A percentile compares a stretch with the other conserved stretches of the same genome.
phyloP scores from a whole-genome alignment of 106 monocot species.

The Acorus calamus region DNA sequence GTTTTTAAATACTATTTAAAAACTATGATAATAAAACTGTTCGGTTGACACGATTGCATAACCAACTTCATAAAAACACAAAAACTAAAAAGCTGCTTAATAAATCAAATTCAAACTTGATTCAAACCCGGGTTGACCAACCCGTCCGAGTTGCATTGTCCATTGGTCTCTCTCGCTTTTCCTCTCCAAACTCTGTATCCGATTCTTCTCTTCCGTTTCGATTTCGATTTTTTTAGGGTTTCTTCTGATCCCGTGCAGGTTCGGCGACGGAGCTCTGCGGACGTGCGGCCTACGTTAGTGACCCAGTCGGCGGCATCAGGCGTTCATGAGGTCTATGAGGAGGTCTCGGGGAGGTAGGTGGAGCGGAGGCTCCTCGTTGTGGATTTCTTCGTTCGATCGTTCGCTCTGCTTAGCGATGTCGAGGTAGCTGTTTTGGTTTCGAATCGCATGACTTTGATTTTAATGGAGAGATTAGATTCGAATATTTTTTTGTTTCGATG shows the following conservation, averaged over 20 bases:
- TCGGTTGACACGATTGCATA: too few species aligned
- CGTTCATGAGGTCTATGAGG: constrained; percentile 44
- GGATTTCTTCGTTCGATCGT: constrained; percentile 75
- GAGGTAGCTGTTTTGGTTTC: constrained; percentile 23
- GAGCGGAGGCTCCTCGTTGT: constrained; percentile 40
- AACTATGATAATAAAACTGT: too few species aligned
- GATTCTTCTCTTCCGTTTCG: not conserved
- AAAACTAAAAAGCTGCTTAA: too few species aligned
- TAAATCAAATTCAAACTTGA: too few species aligned
- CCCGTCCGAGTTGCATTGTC: too few species aligned
- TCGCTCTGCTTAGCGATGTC: constrained; percentile 65
- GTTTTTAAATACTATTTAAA: too few species aligned
- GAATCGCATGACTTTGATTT: too few species aligned
- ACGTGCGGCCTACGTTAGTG: constrained; percentile 37
- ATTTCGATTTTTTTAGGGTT: not conserved
- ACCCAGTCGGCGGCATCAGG: constrained; percentile 30
- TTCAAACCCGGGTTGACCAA: too few species aligned
- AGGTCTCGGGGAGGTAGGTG: constrained; percentile 13
- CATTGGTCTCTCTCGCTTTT: constrained; percentile 16
- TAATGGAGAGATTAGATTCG: too few species aligned
- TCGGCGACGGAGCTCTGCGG: constrained; percentile 32
- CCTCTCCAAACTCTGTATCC: not conserved
- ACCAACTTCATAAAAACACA: too few species aligned
- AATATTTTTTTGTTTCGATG: too few species aligned
- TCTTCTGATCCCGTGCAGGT: constrained; percentile 21